phyloP scores from a whole-genome alignment of 2,329 filamentous ascomycete genomes.

The Claviceps sp. region DNA sequence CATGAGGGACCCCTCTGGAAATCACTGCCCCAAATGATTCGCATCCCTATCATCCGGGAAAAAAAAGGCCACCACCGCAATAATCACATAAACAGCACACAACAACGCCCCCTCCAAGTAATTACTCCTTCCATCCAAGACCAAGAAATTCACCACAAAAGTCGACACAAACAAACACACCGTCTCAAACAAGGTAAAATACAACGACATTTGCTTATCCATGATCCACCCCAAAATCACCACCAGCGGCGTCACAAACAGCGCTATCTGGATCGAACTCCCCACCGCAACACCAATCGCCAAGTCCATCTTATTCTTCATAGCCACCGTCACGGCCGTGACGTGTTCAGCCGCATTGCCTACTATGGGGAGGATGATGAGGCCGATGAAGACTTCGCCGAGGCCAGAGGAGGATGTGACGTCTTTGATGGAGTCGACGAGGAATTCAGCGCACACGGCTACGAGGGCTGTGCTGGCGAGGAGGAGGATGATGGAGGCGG shows the following conservation, averaged over 20 bases:
- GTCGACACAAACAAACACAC: constrained; percentile 74
- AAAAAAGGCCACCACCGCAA: constrained; percentile 52
- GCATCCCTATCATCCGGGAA: constrained; percentile 41
- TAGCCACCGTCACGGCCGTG: constrained; percentile 55
- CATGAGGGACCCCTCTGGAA: too few relatives aligned
- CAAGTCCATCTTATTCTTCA: constrained; percentile 66
- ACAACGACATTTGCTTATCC: constrained; percentile 57
- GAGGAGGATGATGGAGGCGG: constrained; percentile 45
- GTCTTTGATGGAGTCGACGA: constrained; percentile 53
- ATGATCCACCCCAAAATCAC: constrained; percentile 62
- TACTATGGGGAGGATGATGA: constrained; percentile 60
- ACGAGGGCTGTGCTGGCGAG: constrained; percentile 52
- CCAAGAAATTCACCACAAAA: constrained; percentile 78
- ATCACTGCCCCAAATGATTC: constrained; percentile 22
- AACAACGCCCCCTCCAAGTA: constrained; percentile 68
- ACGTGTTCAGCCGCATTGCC: constrained; percentile 64
- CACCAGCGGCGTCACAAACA: constrained; percentile 57
- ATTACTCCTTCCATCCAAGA: constrained; percentile 74
- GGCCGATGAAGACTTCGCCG: constrained; percentile 54
- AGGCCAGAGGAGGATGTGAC: constrained; percentile 43
- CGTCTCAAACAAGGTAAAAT: constrained; percentile 82
- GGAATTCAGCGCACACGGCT: constrained; percentile 55
- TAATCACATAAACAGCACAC: constrained; percentile 55
- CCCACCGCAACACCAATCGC: constrained; percentile 61
- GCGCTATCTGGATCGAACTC: constrained; percentile 57